Conservation (phyloP, 208 protist genomes). For the Crithidia bombi region DNA sequence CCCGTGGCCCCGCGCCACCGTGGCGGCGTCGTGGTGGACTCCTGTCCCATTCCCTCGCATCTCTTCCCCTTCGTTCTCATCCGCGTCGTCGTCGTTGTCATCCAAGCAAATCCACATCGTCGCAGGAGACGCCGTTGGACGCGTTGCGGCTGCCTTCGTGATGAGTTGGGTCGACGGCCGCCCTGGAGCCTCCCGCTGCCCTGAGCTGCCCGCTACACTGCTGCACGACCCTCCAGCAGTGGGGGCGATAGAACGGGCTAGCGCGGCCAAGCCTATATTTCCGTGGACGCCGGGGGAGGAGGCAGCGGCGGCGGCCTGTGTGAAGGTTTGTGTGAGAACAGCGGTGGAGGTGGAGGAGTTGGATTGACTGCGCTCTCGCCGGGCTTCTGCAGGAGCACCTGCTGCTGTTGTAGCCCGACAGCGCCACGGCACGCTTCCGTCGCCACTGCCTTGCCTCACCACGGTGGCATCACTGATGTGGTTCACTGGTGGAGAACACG, state of each 20-base stretch:
- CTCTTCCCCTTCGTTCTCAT: slow-evolving; percentile 20
- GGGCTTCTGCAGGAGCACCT: neutral
- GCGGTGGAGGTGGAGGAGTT: slow-evolving; percentile 7
- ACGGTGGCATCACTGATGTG: neutral
- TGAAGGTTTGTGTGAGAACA: slow-evolving; percentile 16
- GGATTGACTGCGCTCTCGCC: neutral
- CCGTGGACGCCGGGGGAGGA: neutral
- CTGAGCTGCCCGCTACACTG: neutral
- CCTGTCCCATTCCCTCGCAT: neutral
- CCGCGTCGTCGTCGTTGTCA: slow-evolving; percentile 70
- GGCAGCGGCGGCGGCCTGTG: slow-evolving; percentile 8
- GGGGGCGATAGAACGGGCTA: neutral
- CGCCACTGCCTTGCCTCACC: neutral
- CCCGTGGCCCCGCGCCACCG: neutral
- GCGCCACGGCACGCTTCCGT: neutral
- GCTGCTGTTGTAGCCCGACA: neutral
- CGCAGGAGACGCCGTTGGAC: slow-evolving; percentile 54
- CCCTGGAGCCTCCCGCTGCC: neutral
- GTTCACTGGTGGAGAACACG: neutral
- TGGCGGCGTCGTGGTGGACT: neutral
- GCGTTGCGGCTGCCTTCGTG: slow-evolving; percentile 55
- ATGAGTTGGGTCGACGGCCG: slow-evolving; percentile 63
- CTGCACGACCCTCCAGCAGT: neutral
- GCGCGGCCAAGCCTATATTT: neutral
- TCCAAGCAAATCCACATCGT: slow-evolving; percentile 84